phyloP scores from a whole-genome alignment of 169 alveolate species.

The Eimeria sp. region DNA sequence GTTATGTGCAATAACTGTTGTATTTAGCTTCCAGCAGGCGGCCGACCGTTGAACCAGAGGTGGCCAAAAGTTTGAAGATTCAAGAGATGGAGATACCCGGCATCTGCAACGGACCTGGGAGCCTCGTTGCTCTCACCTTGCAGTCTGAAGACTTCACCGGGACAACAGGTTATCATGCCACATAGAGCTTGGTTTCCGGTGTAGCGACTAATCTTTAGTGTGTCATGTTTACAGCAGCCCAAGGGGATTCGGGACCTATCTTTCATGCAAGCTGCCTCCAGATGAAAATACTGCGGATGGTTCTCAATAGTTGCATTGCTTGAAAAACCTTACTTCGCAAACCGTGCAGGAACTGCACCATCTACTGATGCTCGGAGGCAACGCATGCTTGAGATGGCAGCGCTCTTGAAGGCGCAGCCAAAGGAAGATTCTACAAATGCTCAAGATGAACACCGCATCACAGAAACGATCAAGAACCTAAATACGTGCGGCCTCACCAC shows the following conservation, averaged over 20 bases:
- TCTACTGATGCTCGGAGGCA: slow-evolving; percentile 44
- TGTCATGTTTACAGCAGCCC: background rate
- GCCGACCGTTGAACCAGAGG: slow-evolving; percentile 35
- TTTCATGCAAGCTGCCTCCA: background rate
- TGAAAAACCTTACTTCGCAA: background rate
- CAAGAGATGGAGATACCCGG: background rate
- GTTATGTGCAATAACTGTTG: background rate
- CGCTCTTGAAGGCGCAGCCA: slow-evolving; percentile 43
- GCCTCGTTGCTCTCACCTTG: slow-evolving; percentile 11
- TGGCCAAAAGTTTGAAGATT: background rate
- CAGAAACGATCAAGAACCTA: slow-evolving; percentile 37
- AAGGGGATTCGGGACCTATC: too few relatives aligned
- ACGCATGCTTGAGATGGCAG: slow-evolving; percentile 46
- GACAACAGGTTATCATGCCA: background rate
- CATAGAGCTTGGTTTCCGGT: background rate
- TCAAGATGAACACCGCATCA: slow-evolving; percentile 30
- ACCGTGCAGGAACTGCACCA: slow-evolving; percentile 1
- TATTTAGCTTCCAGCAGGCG: slow-evolving; percentile 45
- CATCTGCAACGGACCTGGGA: slow-evolving; percentile 31
- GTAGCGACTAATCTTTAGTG: background rate
- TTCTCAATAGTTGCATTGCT: background rate
- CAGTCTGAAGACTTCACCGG: slow-evolving; percentile 22
- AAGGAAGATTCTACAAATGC: slow-evolving; percentile 24
- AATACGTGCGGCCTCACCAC: slow-evolving; percentile 37
- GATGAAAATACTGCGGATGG: background rate